A percentile compares a stretch with the other conserved stretches of the same genome.
phyloP scores from a whole-genome alignment of 2,329 filamentous ascomycete species.

The Tolypocladium inflatum region DNA sequence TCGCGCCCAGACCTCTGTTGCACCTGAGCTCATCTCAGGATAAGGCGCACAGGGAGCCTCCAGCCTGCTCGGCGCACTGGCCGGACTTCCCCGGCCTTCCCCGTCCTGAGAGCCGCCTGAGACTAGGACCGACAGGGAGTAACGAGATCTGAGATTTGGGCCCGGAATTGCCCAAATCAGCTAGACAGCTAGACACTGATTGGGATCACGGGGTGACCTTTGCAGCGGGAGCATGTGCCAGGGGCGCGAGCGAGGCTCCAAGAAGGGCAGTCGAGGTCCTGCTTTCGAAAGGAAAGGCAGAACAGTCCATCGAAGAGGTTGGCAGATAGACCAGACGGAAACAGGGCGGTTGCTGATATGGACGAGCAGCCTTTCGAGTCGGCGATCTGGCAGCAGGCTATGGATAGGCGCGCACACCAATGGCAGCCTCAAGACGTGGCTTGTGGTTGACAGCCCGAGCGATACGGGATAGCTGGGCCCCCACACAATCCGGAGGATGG shows the following conservation, averaged over 20 bases:
- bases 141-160: conserved; percentile 24
- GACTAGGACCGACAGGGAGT: conserved; percentile 13
- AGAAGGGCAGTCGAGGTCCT: not conserved
- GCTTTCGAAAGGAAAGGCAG: not conserved
- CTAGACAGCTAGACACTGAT: conserved; percentile 15
- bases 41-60: not conserved
- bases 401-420: conserved; percentile 2
- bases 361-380: not conserved
- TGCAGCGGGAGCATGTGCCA: not conserved
- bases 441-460: not conserved
- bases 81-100: conserved; percentile 19
- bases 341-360: not conserved
- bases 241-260: not conserved
- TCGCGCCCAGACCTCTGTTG: not conserved
- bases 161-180: conserved; percentile 19
- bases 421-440: conserved; percentile 3
- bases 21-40: not conserved
- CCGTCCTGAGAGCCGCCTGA: conserved; percentile 15
- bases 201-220: not conserved
- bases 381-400: conserved; percentile 9
- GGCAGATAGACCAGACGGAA: not conserved
- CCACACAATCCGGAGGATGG: conserved; percentile 3
- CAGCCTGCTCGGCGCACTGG: conserved; percentile 1
- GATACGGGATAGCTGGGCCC: not conserved
- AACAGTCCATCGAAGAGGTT: not conserved